Conservation (phyloP, 2,329 filamentous ascomycete species). For the Pseudopyrenochaeta lycopersici region DNA sequence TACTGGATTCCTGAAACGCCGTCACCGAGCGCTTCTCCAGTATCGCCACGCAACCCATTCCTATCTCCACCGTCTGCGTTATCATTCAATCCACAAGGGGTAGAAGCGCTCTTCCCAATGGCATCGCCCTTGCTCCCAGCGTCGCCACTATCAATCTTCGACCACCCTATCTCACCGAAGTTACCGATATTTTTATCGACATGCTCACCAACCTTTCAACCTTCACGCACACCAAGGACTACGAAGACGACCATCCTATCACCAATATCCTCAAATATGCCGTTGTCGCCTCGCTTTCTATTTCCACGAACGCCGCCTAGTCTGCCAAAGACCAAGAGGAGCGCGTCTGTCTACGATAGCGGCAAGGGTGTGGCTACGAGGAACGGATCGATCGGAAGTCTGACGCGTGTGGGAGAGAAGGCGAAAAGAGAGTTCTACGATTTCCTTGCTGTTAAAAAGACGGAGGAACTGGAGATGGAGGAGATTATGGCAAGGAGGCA, state of each 20-base stretch:
- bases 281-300: conserved; percentile 19
- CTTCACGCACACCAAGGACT: not conserved
- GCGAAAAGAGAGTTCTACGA: conserved; percentile 15
- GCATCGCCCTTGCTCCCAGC: conserved; percentile 24
- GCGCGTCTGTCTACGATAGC: not conserved
- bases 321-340: not conserved
- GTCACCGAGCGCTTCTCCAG: conserved; percentile 7
- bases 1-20: conserved; percentile 28
- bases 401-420: conserved; percentile 1
- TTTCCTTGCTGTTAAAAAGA: conserved; percentile 11
- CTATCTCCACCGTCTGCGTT: conserved; percentile 13
- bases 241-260: not conserved
- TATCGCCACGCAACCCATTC: conserved; percentile 25
- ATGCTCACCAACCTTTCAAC: not conserved
- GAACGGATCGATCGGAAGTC: conserved; percentile 5
- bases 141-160: conserved; percentile 29
- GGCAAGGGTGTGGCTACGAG: not conserved
- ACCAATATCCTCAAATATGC: not conserved
- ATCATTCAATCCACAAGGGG: not conserved
- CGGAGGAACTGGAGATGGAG: conserved; percentile 1
- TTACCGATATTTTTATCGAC: not conserved
- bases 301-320: conserved; percentile 19
- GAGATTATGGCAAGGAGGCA: not conserved
- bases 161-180: conserved; percentile 14
- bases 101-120: not conserved